Evolutionary conservation across 2,329 filamentous ascomycete genomes (phyloP).

Genomic region (Ascochyta clinopodiicola): DNA sequence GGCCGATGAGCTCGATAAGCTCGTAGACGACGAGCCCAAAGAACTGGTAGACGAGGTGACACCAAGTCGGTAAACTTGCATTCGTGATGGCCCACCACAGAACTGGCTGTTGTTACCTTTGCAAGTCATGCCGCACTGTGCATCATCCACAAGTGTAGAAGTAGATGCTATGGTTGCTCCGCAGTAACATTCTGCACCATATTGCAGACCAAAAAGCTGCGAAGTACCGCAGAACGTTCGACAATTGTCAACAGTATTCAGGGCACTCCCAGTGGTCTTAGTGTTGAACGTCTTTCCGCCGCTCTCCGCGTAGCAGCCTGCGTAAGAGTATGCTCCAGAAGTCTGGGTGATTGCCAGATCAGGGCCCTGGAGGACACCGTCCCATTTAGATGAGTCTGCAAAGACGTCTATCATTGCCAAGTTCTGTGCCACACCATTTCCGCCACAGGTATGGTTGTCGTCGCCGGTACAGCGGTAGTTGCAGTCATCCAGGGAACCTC

Average conservation of each 20-base stretch:
- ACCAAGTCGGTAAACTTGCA: slow-evolving; percentile 12
- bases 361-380: slow-evolving; percentile 27
- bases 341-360: slow-evolving; percentile 21
- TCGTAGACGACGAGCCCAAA: neutral
- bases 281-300: slow-evolving; percentile 17
- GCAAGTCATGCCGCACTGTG: slow-evolving; percentile 13
- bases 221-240: slow-evolving; percentile 36
- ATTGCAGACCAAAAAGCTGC: slow-evolving; percentile 44
- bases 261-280: slow-evolving; percentile 5
- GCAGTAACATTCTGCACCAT: slow-evolving; percentile 28
- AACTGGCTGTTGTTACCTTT: slow-evolving; percentile 16
- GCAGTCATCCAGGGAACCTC: slow-evolving; percentile 57
- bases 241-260: slow-evolving; percentile 11
- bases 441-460: slow-evolving; percentile 61
- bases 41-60: neutral
- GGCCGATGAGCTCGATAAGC: neutral
- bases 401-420: slow-evolving; percentile 55
- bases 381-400: slow-evolving; percentile 25
- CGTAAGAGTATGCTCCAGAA: slow-evolving; percentile 20
- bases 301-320: slow-evolving; percentile 21
- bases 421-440: slow-evolving; percentile 53
- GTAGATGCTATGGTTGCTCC: slow-evolving; percentile 1
- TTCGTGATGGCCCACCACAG: slow-evolving; percentile 11
- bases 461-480: slow-evolving; percentile 60
- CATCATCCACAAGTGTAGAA: neutral